Evolutionary conservation across 306 rosid genomes (phyloP).

Genomic region (Lupinus albus): DNA sequence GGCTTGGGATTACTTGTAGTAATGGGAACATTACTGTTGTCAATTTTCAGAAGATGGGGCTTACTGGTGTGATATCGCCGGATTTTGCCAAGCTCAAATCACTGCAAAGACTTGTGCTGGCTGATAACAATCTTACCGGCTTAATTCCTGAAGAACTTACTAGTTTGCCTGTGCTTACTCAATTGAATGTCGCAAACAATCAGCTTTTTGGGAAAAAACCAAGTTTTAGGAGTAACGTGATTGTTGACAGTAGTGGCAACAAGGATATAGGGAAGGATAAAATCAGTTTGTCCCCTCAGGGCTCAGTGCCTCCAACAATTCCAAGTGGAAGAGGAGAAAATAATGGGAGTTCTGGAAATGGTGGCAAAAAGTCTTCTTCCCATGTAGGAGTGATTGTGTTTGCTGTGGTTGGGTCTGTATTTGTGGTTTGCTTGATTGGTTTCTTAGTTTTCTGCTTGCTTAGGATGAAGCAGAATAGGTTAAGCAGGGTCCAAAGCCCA

Average conservation of each 20-base stretch:
- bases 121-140: conserved; percentile 75
- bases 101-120: conserved; percentile 62
- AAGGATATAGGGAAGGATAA: conserved; percentile 55
- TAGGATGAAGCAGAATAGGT: conserved; percentile 67
- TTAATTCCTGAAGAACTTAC: conserved; percentile 62
- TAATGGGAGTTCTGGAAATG: conserved; percentile 41
- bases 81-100: conserved; percentile 60
- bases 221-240: conserved; percentile 57
- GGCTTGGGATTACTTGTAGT: conserved; percentile 76
- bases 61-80: conserved; percentile 65
- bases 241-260: conserved; percentile 53
- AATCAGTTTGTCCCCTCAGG: conserved; percentile 35
- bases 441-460: conserved; percentile 62
- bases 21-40: conserved; percentile 59
- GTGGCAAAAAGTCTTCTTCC: conserved; percentile 52
- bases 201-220: conserved; percentile 67
- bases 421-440: conserved; percentile 59
- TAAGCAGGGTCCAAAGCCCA: conserved; percentile 88
- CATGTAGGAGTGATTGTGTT: conserved; percentile 60
- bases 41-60: conserved; percentile 81
- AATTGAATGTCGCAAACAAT: conserved; percentile 69
- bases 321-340: conserved; percentile 23
- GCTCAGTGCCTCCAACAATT: conserved; percentile 17
- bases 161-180: conserved; percentile 59
- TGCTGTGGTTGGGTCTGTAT: conserved; percentile 61